phyloP scores from a whole-genome alignment of 805 yeast genomes.

The Starmerella apis region DNA sequence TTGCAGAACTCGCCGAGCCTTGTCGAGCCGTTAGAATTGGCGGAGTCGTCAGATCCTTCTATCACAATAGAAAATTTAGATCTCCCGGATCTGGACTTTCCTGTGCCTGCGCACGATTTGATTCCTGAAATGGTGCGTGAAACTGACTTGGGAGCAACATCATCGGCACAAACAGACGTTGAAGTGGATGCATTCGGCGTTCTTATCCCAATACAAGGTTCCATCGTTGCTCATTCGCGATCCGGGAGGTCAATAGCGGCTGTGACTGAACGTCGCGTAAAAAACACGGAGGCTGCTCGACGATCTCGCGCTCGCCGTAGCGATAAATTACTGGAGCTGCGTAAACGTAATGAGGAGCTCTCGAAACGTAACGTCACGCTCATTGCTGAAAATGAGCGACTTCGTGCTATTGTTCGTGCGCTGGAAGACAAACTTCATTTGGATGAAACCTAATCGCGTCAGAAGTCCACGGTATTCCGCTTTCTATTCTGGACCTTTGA shows the following conservation, averaged over 20 bases:
- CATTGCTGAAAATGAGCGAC: slow-evolving; percentile 12
- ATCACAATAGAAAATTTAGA: slow-evolving; percentile 10
- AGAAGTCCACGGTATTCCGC: too few species aligned
- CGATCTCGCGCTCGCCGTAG: slow-evolving; percentile 71
- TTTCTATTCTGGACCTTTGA: too few species aligned
- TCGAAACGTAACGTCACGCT: slow-evolving; percentile 6
- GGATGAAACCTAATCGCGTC: not conserved
- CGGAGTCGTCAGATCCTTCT: slow-evolving; percentile 12
- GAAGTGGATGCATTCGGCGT: not conserved
- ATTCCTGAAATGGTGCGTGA: slow-evolving; percentile 21
- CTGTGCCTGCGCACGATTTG: slow-evolving; percentile 19
- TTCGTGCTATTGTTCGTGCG: slow-evolving; percentile 4
- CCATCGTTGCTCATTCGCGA: slow-evolving; percentile 17
- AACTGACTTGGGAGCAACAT: slow-evolving; percentile 3
- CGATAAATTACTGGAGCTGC: slow-evolving; percentile 13
- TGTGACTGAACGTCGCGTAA: slow-evolving; percentile 45
- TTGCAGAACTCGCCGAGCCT: not conserved
- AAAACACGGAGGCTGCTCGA: slow-evolving; percentile 89
- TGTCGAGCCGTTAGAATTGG: not conserved
- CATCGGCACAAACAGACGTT: not conserved
- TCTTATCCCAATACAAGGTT: slow-evolving; percentile 19
- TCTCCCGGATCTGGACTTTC: slow-evolving; percentile 19
- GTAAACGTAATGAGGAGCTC: slow-evolving; percentile 13
- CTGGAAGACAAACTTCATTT: slow-evolving; percentile 10
- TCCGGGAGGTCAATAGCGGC: slow-evolving; percentile 14